Base-by-base conservation (phyloP, 805 yeast genomes). In the Barnettozyma siamensis region DNA sequence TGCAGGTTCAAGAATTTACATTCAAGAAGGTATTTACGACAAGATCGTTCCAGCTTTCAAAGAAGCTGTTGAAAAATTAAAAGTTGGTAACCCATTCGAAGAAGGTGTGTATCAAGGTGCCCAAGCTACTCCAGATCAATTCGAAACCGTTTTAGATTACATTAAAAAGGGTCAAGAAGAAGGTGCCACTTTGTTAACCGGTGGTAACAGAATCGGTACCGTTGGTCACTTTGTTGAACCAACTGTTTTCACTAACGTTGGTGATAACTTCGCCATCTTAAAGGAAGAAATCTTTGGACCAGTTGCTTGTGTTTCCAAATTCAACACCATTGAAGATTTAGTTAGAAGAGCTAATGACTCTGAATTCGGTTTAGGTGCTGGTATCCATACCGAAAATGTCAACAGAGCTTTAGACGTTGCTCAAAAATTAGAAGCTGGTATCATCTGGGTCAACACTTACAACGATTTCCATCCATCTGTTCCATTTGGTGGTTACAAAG, bases 401-500 rank as follows among this genome's bases (percentile, higher is more conserved):
- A 72, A 74, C 66, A 80, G 75, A 48, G 85, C 85, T 37, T 59
- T 76, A 42, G 73, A 70, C 35, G 84, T 82, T 43, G 68, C 88
- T 35, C 75, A 75, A 65, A 73, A 71, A 66, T 60, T 83, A 45
- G 75, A 76, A 59, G 79, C 88, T 39, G 91, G 91, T 67, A 79
- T 88, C 34, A 76, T 83, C 47, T 83, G 89, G 88, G 68, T 82
- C 49, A 83, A 83, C 72, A 82, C 88, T 44, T 83, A 82, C 67
- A 83, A 83, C 58, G 88, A 81, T 60, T 81, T 83, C 75, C 78
- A 83, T 59, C 76, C 73, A 40, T 67, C 72, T 61, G 83, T 81
- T 61, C 89, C 91, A 66, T 83, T 83, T 58, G 91, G 91, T 63
- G 91, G 91, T 59, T 81, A 67, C 70, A 80, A 80, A 59, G 81